Evolutionary conservation across 208 protist species (phyloP).

Genomic region (Leishmania gerbilli): DNA sequence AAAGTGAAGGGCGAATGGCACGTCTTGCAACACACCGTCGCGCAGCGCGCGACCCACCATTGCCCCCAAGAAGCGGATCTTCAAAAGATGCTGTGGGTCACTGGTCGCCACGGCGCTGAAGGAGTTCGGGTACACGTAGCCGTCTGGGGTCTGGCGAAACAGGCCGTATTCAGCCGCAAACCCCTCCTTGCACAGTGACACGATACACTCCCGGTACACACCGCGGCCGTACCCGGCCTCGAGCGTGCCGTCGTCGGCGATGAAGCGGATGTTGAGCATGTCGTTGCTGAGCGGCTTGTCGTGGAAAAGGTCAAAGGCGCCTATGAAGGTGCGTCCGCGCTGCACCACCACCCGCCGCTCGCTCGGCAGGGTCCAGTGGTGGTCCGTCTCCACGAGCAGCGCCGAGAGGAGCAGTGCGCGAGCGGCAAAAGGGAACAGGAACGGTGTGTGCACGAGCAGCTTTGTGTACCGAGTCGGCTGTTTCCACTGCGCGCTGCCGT

Average conservation of each 20-base stretch:
- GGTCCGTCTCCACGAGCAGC: conserved; percentile 44
- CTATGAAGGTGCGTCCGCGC: conserved; percentile 80
- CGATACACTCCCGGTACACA: conserved; percentile 93
- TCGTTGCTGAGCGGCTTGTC: conserved; percentile 43
- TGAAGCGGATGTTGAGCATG: conserved; percentile 70
- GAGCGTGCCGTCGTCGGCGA: conserved; percentile 34
- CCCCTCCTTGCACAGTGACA: conserved; percentile 74
- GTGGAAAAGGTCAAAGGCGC: conserved; percentile 75
- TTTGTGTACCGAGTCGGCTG: conserved; percentile 50
- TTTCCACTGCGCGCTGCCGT: conserved; percentile 48
- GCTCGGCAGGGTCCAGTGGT: conserved; percentile 16
- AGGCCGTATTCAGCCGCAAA: conserved; percentile 85
- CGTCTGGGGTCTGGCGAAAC: conserved; percentile 84
- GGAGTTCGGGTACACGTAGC: conserved; percentile 92
- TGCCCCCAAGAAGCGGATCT: conserved; percentile 89
- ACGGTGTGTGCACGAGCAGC: conserved; percentile 72
- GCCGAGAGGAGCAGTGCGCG: conserved; percentile 65
- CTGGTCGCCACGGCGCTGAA: conserved; percentile 70
- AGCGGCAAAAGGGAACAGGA: conserved; percentile 73
- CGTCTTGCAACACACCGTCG: conserved; percentile 89
- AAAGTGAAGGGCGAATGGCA: conserved; percentile 94
- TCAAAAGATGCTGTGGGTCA: conserved; percentile 62
- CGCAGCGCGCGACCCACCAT: conserved; percentile 91
- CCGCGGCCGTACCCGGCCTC: conserved; percentile 93
- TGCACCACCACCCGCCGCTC: conserved; percentile 36